Evolutionary conservation across 768 basidiomycete genomes (phyloP), one percentile per base, ranked within the genome.

Genomic region (Crucibulum laeve): DNA sequence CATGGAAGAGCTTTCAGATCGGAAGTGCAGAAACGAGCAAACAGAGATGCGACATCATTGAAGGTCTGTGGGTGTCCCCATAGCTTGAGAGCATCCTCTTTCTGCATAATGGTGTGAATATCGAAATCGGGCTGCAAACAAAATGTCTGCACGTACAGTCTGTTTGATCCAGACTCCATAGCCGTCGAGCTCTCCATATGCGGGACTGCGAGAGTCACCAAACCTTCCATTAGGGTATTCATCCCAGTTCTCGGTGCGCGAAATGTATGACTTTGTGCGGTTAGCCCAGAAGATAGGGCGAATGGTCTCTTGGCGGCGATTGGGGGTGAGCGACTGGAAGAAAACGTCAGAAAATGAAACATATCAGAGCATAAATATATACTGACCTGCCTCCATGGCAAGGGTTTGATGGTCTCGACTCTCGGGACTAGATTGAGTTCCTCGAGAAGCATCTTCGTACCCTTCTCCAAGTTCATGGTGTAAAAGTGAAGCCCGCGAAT

Each of bases 241-340:
- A 59, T 99, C 96, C 96, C 96, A 99, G 58, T 96, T 91, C 60
- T 96, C 93, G 11, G 96, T 98, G 42, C 95, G 86, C 5, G 90
- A 90, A 36, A 98, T 73, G 61, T 98, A 98, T 1, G 93, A 96
- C 58, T 93, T 88, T 26, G 92, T 79, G 28, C 95, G 77, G 68
- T 99, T 98, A 10, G 96, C 92, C 94, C 95, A 98, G 73, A 98
- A 98, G 58, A 99, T 98, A 3, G 96, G 96, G 25, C 96, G 86
- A 50, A 95, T 98, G 38, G 79, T 86, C 66, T 99, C 96, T 51
- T 81, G 74, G 39, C 95, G 86, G 45, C 96, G 78, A 58, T 77
- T 90, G 15, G 94, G 92, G 2, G 95, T 98, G 52, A 98, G 87
- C 15, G 84, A 91, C 88, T 92, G 57, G 13, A 42, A 33, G 25